These are phyloP conservation scores for Zymoseptoria passerinii DNA, from an alignment of 2,329 filamentous ascomycete species.

Conservation along the genomic window DNA sequence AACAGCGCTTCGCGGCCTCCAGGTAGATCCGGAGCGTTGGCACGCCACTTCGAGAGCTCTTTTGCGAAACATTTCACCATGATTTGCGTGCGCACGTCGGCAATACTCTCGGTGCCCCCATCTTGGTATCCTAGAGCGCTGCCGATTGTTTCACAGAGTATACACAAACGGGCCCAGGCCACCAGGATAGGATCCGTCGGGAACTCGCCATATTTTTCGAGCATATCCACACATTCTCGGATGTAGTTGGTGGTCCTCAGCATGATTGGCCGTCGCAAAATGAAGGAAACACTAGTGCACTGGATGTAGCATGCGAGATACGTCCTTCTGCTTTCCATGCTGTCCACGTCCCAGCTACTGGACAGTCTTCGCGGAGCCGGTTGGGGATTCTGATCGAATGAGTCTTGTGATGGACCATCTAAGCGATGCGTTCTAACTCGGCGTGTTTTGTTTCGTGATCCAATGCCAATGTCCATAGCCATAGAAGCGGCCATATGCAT, in stretches of 20 bases:
- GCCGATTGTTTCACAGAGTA: conserved; percentile 60
- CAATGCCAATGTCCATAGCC: conserved; percentile 39
- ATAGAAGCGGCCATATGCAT: conserved; percentile 46
- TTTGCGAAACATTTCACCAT: conserved; percentile 57
- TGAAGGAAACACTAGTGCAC: conserved; percentile 52
- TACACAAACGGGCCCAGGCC: conserved; percentile 52
- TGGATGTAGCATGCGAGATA: conserved; percentile 55
- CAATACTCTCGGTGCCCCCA: conserved; percentile 44
- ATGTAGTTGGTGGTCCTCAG: conserved; percentile 55
- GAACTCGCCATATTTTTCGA: conserved; percentile 47
- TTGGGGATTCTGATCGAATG: conserved; percentile 21
- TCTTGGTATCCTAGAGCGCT: conserved; percentile 62
- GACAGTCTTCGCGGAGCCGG: conserved; percentile 16
- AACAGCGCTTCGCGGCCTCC: conserved; percentile 47
- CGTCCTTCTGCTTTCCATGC: conserved; percentile 48
- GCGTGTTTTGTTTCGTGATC: conserved; percentile 10
- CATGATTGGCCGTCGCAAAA: conserved; percentile 52
- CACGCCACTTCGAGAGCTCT: conserved; percentile 53
- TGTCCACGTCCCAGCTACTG: conserved; percentile 42
- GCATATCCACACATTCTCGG: conserved; percentile 49
- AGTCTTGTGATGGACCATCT: conserved; percentile 13
- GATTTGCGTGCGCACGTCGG: conserved; percentile 56
- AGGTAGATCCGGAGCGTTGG: conserved; percentile 37
- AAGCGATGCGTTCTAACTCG: conserved; percentile 13
- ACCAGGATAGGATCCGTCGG: conserved; percentile 52